Base-by-base conservation (phyloP, 2,329 filamentous ascomycete genomes). In the Botryotinia narcissicola region DNA sequence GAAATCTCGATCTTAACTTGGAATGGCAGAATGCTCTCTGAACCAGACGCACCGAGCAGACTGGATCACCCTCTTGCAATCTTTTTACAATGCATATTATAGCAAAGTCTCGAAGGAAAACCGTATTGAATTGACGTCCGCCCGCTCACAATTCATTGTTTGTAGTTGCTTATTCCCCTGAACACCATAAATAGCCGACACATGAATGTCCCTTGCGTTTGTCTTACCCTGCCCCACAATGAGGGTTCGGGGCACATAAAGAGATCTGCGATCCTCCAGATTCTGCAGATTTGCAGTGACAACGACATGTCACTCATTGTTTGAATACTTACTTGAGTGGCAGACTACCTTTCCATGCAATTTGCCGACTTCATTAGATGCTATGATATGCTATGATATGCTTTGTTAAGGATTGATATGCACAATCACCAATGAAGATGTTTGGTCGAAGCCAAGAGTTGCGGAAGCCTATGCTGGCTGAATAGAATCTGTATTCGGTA, bases 131-230 rank as follows among this genome's bases (percentile, higher is more conserved):
- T 44, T 51, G 12, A 37, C 44, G 32, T 48, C 12, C 18, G 22
- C 14, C 42, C 16, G n/a, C 48, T 62, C 61, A 10, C 4, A 35
- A 37, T 46, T 40, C 51, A 54, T 40, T 42, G 46, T 67, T 42
- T 68, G 35, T 20, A 20, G 20, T 57, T 44, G 48, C 48, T 32
- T 69, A 9, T 57, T 16, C 66, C 66, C 18, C 40, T 42, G 20
- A 37, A 29, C 35, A 54, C 46, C 64, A 54, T 35, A 68, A 68
- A 57, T 68, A 68, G 37, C 48, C n/a, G 29, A 57, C n/a, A 69
- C 25, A 69, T 32, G n/a, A 57, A 69, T 37, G 66, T 69, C 48
- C 51, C 66, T 57, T 42, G 66, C 35, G 37, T 69, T 57, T 57
- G 48, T 68, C 66, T 68, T 18, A 57, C 48, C 40, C 35, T 68